Percentiles rank a stretch among this genome's conserved stretches.
These are phyloP conservation scores for Colletotrichum falcatum DNA, from an alignment of 2,329 filamentous ascomycete genomes.

Conservation along the genomic window DNA sequence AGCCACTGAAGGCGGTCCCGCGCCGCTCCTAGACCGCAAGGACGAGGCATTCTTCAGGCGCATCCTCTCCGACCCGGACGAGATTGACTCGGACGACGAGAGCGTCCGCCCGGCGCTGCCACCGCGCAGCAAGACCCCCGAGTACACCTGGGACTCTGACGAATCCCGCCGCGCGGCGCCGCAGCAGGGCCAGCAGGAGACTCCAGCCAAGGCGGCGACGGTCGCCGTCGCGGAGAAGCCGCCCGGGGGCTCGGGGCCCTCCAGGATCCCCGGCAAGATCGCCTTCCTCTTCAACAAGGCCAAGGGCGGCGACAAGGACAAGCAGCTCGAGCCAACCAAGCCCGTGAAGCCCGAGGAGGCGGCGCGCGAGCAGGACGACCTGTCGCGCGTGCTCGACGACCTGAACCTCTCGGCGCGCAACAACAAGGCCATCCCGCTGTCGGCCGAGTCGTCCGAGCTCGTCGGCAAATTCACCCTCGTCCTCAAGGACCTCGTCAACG, in stretches of 20 bases:
- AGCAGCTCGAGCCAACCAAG: conserved; percentile 48
- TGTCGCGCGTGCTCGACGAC: conserved; percentile 82
- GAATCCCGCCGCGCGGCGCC: conserved; percentile 28
- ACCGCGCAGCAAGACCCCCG: conserved; percentile 62
- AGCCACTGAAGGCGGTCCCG: conserved; percentile 44
- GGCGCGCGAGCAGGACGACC: conserved; percentile 73
- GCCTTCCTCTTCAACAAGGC: conserved; percentile 50
- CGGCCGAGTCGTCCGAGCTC: conserved; percentile 85
- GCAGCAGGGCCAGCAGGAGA: conserved; percentile 21
- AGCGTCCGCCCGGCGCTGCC: conserved; percentile 66
- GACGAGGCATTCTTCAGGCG: conserved; percentile 70
- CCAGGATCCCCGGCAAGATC: conserved; percentile 49
- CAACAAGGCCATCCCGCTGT: conserved; percentile 86
- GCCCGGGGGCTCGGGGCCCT: conserved; percentile 20
- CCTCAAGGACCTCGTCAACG: conserved; percentile 91
- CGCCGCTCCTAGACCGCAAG: conserved; percentile 64
- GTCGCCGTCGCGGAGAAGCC: conserved; percentile 48
- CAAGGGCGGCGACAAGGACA: conserved; percentile 54
- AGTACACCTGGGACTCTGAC: conserved; percentile 60
- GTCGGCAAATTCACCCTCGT: conserved; percentile 88
- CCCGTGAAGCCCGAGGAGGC: conserved; percentile 55
- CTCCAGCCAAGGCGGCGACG: conserved; percentile 42
- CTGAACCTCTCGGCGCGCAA: conserved; percentile 87
- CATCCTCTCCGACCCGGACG: conserved; percentile 57
- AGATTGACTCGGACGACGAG: conserved; percentile 46